These are phyloP conservation scores for Maudiozyma barnettii DNA, from an alignment of 805 yeast species.

Conservation along the genomic window DNA sequence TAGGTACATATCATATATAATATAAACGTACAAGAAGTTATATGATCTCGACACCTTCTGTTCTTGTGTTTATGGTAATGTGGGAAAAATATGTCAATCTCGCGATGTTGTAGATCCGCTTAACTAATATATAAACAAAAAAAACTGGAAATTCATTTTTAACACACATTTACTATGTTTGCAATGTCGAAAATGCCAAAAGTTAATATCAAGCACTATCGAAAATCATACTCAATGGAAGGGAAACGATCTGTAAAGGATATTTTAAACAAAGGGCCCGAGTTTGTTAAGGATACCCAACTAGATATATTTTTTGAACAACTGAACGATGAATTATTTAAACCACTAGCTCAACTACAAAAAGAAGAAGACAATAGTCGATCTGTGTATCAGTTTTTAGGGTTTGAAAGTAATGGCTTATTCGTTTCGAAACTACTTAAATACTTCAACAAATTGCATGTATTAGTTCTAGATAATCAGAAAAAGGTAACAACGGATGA, in stretches of 20 bases:
- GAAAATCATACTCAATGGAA: background rate
- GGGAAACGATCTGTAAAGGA: background rate
- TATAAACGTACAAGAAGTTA: background rate
- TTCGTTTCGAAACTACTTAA: slow-evolving; percentile 15
- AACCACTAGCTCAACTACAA: slow-evolving; percentile 1
- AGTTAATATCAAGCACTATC: too few species aligned
- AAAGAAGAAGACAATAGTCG: background rate
- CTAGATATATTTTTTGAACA: slow-evolving; percentile 27
- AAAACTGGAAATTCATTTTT: too few species aligned
- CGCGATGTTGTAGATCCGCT: background rate
- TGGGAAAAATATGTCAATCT: background rate
- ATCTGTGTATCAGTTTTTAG: slow-evolving; percentile 10
- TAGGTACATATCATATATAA: background rate
- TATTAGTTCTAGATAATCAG: slow-evolving; percentile 8
- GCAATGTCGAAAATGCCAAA: too few species aligned
- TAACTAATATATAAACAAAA: too few species aligned
- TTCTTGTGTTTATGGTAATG: too few species aligned
- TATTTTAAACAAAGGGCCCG: slow-evolving; percentile 21
- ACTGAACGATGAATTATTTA: slow-evolving; percentile 11
- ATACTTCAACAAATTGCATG: slow-evolving; percentile 10
- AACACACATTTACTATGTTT: too few species aligned
- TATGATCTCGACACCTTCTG: too few species aligned
- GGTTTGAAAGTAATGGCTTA: slow-evolving; percentile 9
- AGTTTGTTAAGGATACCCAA: slow-evolving; percentile 23
- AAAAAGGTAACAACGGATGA: slow-evolving; percentile 6